Base-by-base conservation (phyloP, 192 early-diverging fungal genomes). In the Backusella australiensis region DNA sequence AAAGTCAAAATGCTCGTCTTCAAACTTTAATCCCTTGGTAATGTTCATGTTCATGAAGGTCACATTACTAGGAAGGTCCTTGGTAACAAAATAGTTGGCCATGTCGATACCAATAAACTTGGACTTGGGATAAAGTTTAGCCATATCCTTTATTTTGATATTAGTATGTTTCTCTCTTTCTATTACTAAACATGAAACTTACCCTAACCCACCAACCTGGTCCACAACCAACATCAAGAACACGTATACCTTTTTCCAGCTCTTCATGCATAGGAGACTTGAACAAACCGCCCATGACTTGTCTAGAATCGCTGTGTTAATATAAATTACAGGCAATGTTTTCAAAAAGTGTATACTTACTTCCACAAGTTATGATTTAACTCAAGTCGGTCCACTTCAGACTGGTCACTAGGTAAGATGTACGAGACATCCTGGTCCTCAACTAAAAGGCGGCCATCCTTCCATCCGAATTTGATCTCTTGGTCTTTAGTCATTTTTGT, bases 201-300 rank as follows among this genome's bases (percentile, higher is more conserved):
- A 78, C 81, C 29, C 73, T 9, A 3, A 75, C 77, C 82, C 82
- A 83, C 67, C 71, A 79, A 14, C 82, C 82, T 23, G 82, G 78
- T 8, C 82, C 82, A 77, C 82, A 83, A 0, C 82, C 82, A 19
- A 83, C 67, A 32, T 83, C 82, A 9, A 83, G 53, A 5, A 83
- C 78, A 59, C 72, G 39, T 35, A 79, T 74, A 7, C 82, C 82
- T 34, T 66, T 56, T 35, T 53, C 52, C 34, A 83, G 29, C 11
- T 66, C 26, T 9, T 83, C 78, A 15, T 83, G 75, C 0, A 83
- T 21, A 17, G 76, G 76, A 14, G 75, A 71, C 1, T 77, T 77
- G 52, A 71, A 77, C 19, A 81, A 66, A 29, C 78, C 80, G 6
- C 36, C 59, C 1, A 81, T 5, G 14, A 71, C 34, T 6, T 69